Conservation (phyloP, 495 filamentous ascomycete species). For the Penicillium simplicissimum region DNA sequence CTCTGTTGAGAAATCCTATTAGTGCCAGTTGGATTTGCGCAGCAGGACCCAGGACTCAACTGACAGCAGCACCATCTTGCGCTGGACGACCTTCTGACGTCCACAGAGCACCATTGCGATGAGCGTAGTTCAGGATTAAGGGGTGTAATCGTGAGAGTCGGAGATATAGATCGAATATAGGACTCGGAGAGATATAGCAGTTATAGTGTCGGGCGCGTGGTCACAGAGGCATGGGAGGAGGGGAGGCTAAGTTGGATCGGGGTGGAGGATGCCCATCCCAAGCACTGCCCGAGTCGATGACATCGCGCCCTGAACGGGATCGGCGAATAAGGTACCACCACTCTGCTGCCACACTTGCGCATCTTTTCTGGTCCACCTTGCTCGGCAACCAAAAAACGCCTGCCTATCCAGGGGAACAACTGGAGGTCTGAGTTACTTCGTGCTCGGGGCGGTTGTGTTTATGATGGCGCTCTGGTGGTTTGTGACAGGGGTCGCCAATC, state of each 20-base stretch:
- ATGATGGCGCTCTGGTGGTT: neutral
- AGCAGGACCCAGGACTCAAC: constrained; percentile 36
- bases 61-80: constrained; percentile 96
- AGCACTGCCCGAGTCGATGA: constrained; percentile 44
- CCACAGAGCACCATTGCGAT: constrained; percentile 54
- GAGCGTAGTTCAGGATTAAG: neutral
- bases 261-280: constrained; percentile 29
- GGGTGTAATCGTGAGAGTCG: neutral
- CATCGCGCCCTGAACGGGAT: constrained; percentile 41
- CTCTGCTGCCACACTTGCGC: neutral
- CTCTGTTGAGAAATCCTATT: constrained; percentile 52
- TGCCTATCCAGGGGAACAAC: neutral
- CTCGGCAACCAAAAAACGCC: neutral
- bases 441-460: constrained; percentile 1
- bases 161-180: neutral
- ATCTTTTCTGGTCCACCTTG: constrained; percentile 32
- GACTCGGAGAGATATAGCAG: neutral
- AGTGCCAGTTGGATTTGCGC: constrained; percentile 13
- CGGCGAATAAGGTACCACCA: constrained; percentile 38
- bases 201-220: neutral
- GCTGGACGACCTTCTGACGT: constrained; percentile 79
- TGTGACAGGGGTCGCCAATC: constrained; percentile 7
- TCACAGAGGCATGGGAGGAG: constrained; percentile 16
- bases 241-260: constrained; percentile 3
- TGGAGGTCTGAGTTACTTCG: neutral